Percentiles rank a stretch among this genome's conserved stretches.
phyloP scores from a whole-genome alignment of 495 filamentous ascomycete species.

The Talaromyces proteolyticus region DNA sequence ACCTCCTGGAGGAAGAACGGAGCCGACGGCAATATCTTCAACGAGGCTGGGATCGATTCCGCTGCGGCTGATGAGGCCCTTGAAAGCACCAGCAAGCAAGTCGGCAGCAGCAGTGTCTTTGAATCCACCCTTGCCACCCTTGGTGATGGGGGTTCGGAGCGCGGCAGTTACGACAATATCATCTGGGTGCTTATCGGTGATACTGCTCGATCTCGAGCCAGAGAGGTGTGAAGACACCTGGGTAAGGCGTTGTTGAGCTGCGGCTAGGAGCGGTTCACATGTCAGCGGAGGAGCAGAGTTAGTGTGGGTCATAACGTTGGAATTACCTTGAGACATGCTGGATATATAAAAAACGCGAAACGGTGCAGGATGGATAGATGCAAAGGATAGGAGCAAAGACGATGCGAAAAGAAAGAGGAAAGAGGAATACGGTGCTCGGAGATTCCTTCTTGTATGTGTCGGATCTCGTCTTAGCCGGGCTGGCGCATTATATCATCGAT shows the following conservation, averaged over 20 bases:
- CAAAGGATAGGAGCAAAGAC: conserved; percentile 4
- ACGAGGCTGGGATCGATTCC: conserved; percentile 78
- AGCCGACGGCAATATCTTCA: conserved; percentile 89
- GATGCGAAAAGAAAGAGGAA: conserved; percentile 7
- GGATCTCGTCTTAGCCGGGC: not conserved
- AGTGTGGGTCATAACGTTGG: not conserved
- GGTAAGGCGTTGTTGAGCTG: conserved; percentile 56
- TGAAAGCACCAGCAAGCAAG: conserved; percentile 78
- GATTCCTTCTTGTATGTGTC: conserved; percentile 9
- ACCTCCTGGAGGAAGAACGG: conserved; percentile 85
- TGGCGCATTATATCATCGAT: not conserved
- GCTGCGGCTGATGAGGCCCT: conserved; percentile 74
- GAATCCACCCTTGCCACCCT: conserved; percentile 87
- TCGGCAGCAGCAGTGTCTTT: conserved; percentile 89
- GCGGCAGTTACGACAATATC: conserved; percentile 89
- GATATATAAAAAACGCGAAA: not conserved
- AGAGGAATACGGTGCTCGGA: conserved; percentile 8
- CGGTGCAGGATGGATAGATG: not conserved
- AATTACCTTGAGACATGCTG: conserved; percentile 12
- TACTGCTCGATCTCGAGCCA: conserved; percentile 38
- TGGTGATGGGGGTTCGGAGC: conserved; percentile 86
- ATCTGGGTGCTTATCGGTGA: conserved; percentile 60
- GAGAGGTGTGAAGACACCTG: conserved; percentile 59
- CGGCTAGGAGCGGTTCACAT: conserved; percentile 4
- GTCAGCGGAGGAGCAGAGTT: not conserved